Evolutionary conservation across 2,329 filamentous ascomycete genomes (phyloP).

Genomic region (Fusarium subtropicale): DNA sequence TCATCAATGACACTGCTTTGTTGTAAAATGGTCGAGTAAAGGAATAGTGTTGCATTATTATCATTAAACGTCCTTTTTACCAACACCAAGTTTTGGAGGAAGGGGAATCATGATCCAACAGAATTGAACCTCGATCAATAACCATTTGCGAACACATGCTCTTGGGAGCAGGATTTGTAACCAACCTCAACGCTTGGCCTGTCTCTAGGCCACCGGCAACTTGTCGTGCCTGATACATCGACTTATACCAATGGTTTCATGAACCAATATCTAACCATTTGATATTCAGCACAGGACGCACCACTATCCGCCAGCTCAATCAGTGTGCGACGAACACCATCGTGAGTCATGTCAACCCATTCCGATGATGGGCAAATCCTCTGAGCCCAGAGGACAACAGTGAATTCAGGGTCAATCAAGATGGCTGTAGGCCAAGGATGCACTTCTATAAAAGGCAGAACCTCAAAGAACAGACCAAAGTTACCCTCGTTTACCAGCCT

Average conservation of each 20-base stretch:
- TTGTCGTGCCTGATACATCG: neutral
- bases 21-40: neutral
- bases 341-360: slow-evolving; percentile 15
- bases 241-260: neutral
- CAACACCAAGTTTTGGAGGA: neutral
- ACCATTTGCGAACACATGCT: neutral
- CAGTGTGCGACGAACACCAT: neutral
- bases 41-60: neutral
- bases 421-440: slow-evolving; percentile 6
- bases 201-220: neutral
- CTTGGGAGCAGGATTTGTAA: too few species aligned
- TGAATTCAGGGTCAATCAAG: neutral
- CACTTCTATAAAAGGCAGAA: neutral
- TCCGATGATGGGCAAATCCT: neutral
- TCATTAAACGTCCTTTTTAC: neutral
- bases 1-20: neutral
- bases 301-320: slow-evolving; percentile 26
- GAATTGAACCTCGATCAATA: neutral
- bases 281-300: slow-evolving; percentile 15
- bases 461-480: neutral
- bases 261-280: slow-evolving; percentile 20
- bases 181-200: neutral
- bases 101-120: neutral
- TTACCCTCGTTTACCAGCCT: neutral
- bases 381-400: slow-evolving; percentile 16